Percentiles rank a stretch among this genome's conserved stretches.
phyloP scores from a whole-genome alignment of 345 rosid genomes.

The Leavenworthia alabamica region DNA sequence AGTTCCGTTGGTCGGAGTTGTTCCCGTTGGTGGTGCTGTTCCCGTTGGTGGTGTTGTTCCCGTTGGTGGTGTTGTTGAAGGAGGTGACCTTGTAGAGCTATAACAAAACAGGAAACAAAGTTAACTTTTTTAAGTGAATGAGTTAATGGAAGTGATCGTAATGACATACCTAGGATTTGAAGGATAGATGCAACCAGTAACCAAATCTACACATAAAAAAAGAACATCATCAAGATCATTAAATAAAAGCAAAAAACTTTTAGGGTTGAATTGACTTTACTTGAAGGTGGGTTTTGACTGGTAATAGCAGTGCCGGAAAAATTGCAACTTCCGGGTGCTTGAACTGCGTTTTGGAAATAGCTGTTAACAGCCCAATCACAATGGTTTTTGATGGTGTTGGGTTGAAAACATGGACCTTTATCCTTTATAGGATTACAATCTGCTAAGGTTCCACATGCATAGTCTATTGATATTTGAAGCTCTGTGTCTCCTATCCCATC shows the following conservation, averaged over 20 bases:
- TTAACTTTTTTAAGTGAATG: background rate
- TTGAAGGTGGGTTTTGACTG: conserved; percentile 29
- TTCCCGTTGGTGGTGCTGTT: conserved; percentile 22
- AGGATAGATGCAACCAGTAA: conserved; percentile 28
- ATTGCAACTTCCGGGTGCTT: conserved; percentile 29
- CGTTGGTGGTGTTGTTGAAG: conserved; percentile 19
- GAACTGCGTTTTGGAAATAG: conserved; percentile 30
- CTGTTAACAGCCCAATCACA: conserved; percentile 39
- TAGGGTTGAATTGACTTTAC: conserved; percentile 13
- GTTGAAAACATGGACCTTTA: conserved; percentile 70
- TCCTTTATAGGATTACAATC: conserved; percentile 54
- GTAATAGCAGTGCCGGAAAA: conserved; percentile 29
- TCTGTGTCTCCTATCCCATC: conserved; percentile 49
- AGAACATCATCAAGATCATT: conserved; percentile 2
- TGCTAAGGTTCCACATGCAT: conserved; percentile 92
- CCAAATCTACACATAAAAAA: conserved; percentile 28
- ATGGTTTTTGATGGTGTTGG: conserved; percentile 52
- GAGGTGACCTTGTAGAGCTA: conserved; percentile 29
- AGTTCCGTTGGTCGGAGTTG: conserved; percentile 3
- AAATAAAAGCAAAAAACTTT: background rate
- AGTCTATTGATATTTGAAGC: conserved; percentile 70
- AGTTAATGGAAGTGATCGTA: conserved; percentile 13
- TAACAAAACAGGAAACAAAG: background rate
- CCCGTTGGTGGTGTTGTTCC: too few species aligned
- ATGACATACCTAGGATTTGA: conserved; percentile 25